A percentile compares a stretch with the other conserved stretches of the same genome.
phyloP scores from a whole-genome alignment of 495 filamentous ascomycete species.

The Talaromyces trachyspermus region DNA sequence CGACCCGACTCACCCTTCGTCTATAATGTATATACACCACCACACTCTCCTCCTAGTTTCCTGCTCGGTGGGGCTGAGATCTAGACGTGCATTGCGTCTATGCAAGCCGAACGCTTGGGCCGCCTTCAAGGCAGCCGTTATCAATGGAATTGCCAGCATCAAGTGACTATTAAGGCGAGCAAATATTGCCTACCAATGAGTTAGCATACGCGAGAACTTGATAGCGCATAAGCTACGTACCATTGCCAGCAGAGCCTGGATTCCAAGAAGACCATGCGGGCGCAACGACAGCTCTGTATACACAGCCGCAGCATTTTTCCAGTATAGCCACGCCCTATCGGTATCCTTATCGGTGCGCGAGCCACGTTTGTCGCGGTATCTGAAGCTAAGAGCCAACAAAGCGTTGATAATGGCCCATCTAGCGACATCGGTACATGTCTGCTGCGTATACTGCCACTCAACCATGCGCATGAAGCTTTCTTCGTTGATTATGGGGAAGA shows the following conservation, averaged over 20 bases:
- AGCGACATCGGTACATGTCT: slow-evolving; percentile 86
- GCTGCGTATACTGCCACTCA: slow-evolving; percentile 82
- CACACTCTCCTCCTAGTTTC: slow-evolving; percentile 94
- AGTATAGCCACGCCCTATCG: slow-evolving; percentile 81
- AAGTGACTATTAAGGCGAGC: slow-evolving; percentile 92
- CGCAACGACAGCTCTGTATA: slow-evolving; percentile 85
- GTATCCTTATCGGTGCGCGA: slow-evolving; percentile 79
- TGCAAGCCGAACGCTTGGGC: slow-evolving; percentile 94
- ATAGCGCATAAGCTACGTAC: slow-evolving; percentile 22
- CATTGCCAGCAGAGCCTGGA: slow-evolving; percentile 92
- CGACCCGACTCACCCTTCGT: slow-evolving; percentile 60
- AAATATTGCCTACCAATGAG: slow-evolving; percentile 58
- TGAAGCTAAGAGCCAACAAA: slow-evolving; percentile 79
- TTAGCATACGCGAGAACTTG: slow-evolving; percentile 2
- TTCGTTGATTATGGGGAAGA: slow-evolving; percentile 94
- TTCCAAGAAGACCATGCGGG: slow-evolving; percentile 87
- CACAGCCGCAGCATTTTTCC: slow-evolving; percentile 92
- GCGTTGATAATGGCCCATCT: slow-evolving; percentile 98
- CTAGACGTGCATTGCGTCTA: slow-evolving; percentile 76
- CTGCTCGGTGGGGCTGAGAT: slow-evolving; percentile 71
- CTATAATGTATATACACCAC: slow-evolving; percentile 93
- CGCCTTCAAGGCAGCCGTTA: slow-evolving; percentile 83
- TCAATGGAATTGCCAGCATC: slow-evolving; percentile 79
- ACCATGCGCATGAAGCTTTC: slow-evolving; percentile 92
- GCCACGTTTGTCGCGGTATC: slow-evolving; percentile 83